These are phyloP conservation scores for Lecanicillium sp. DNA, from an alignment of 2,329 filamentous ascomycete species.

Conservation along the genomic window DNA sequence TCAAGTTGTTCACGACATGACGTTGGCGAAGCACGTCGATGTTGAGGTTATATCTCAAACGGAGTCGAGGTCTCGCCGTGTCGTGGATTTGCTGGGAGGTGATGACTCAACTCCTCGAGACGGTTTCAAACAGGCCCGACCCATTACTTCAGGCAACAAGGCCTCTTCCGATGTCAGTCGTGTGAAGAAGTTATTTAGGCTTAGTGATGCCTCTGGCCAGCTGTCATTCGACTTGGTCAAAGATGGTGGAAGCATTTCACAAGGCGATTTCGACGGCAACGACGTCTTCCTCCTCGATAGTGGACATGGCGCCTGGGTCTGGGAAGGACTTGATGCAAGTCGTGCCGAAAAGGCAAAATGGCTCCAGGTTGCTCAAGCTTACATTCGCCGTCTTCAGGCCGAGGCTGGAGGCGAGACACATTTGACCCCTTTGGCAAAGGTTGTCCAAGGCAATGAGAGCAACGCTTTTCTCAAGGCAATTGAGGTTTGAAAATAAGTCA, in stretches of 20 bases:
- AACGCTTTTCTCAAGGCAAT: slow-evolving; percentile 42
- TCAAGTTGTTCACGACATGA: slow-evolving; percentile 58
- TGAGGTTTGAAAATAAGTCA: slow-evolving; percentile 14
- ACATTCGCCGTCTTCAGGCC: slow-evolving; percentile 34
- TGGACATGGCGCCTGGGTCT: slow-evolving; percentile 53
- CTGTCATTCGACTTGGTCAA: slow-evolving; percentile 51
- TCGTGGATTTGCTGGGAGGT: slow-evolving; percentile 49
- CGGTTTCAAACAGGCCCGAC: slow-evolving; percentile 33
- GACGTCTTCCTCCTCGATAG: slow-evolving; percentile 58
- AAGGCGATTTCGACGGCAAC: slow-evolving; percentile 43
- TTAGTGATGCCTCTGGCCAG: slow-evolving; percentile 52
- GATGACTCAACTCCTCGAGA: slow-evolving; percentile 28
- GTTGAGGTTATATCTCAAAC: slow-evolving; percentile 57
- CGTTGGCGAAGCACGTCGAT: slow-evolving; percentile 52
- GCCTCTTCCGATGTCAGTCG: slow-evolving; percentile 13
- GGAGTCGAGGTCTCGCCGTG: slow-evolving; percentile 44
- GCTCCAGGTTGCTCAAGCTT: slow-evolving; percentile 50
- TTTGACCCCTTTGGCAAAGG: slow-evolving; percentile 46
- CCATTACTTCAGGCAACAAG: slow-evolving; percentile 22
- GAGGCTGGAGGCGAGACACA: slow-evolving; percentile 24
- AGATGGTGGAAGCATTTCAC: slow-evolving; percentile 36
- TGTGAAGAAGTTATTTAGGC: slow-evolving; percentile 44
- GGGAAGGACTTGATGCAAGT: slow-evolving; percentile 54
- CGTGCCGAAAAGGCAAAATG: slow-evolving; percentile 49
- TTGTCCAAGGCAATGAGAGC: slow-evolving; percentile 47